phyloP scores from a whole-genome alignment of 306 rosid species.

The Vicia faba region DNA sequence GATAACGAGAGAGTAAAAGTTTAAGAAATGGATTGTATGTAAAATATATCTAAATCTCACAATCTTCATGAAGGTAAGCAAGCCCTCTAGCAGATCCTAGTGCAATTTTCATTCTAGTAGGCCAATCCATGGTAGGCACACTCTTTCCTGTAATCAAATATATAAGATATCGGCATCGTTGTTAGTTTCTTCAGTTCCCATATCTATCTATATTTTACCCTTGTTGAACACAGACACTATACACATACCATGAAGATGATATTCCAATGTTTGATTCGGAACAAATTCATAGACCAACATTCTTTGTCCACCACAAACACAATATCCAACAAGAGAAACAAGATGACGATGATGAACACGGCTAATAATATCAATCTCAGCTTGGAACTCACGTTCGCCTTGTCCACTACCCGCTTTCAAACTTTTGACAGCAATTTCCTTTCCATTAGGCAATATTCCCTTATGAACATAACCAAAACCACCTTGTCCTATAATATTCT shows the following conservation, averaged over 20 bases:
- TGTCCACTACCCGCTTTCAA: conserved; percentile 68
- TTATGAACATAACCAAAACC: conserved; percentile 89
- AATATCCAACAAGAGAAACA: conserved; percentile 74
- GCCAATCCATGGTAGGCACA: conserved; percentile 70
- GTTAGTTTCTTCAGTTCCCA: not conserved
- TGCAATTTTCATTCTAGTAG: conserved; percentile 67
- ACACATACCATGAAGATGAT: conserved; percentile 63
- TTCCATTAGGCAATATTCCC: conserved; percentile 72
- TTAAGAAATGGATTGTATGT: not conserved
- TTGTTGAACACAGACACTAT: not conserved
- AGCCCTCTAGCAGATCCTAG: conserved; percentile 81
- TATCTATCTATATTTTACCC: not conserved
- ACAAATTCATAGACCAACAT: conserved; percentile 83
- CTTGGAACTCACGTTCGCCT: conserved; percentile 78
- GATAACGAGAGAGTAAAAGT: not conserved
- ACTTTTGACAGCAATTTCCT: conserved; percentile 77
- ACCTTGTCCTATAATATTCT: conserved; percentile 75
- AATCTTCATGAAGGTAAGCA: conserved; percentile 84
- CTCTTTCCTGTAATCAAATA: conserved; percentile 51
- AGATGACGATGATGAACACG: conserved; percentile 84
- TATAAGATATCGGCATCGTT: not conserved
- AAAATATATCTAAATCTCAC: conserved; percentile 45
- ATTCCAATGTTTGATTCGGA: conserved; percentile 57
- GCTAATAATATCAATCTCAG: conserved; percentile 80
- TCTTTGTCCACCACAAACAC: conserved; percentile 69